Evolutionary conservation across 495 filamentous ascomycete species (phyloP).

Genomic region (Lophiostoma macrostomum): DNA sequence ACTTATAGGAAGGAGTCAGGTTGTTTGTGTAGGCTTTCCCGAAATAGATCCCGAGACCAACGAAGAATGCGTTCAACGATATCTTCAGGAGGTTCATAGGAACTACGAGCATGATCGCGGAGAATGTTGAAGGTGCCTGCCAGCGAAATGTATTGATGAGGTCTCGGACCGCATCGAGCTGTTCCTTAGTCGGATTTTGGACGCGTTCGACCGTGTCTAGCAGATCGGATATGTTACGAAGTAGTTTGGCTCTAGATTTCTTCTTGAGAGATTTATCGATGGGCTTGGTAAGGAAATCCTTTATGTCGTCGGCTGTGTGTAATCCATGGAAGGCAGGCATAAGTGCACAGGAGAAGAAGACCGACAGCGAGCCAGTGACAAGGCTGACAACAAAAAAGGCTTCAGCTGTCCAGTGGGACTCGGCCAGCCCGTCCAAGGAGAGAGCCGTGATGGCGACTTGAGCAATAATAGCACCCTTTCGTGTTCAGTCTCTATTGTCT

Average conservation of each 20-base stretch:
- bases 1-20: slow-evolving; percentile 5
- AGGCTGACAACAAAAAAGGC: slow-evolving; percentile 20
- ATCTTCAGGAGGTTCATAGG: slow-evolving; percentile 14
- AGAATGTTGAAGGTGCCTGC: slow-evolving; percentile 12
- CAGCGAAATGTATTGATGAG: neutral
- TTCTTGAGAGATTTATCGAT: no score
- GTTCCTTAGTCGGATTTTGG: no score
- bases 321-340: slow-evolving; percentile 7
- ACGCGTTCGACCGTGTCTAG: no score
- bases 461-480: slow-evolving; percentile 20
- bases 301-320: slow-evolving; percentile 11
- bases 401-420: slow-evolving; percentile 22
- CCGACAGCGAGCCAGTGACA: slow-evolving; percentile 21
- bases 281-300: slow-evolving; percentile 14
- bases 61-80: slow-evolving; percentile 10
- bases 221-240: no score
- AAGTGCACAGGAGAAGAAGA: slow-evolving; percentile 17
- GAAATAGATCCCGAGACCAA: slow-evolving; percentile 25
- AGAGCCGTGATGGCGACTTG: slow-evolving; percentile 27
- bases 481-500: neutral
- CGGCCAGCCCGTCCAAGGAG: slow-evolving; percentile 7
- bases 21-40: slow-evolving; percentile 9
- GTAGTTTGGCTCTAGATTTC: no score
- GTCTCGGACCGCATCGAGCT: neutral
- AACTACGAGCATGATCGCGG: slow-evolving; percentile 15